These are phyloP conservation scores for Pleurotus platypus DNA, from an alignment of 768 basidiomycete species.

Conservation along the genomic window DNA sequence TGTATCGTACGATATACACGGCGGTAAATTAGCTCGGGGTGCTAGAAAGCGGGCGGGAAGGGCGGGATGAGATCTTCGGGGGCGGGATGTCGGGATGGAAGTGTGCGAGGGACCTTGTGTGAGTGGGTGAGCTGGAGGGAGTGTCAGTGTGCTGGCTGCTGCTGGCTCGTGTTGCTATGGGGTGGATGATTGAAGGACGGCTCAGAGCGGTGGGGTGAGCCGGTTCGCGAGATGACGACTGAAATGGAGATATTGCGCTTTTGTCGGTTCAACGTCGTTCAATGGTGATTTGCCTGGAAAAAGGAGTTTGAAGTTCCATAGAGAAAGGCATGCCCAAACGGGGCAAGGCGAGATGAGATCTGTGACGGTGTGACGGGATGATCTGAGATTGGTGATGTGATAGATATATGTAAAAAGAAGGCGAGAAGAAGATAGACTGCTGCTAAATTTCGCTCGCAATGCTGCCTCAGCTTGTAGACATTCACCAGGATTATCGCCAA, in stretches of 20 bases:
- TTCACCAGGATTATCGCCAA: not conserved
- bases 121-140: not conserved
- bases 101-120: too few species aligned
- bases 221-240: not conserved
- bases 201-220: not conserved
- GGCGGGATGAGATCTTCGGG: too few species aligned
- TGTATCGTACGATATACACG: too few species aligned
- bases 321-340: not conserved
- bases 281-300: slow-evolving; percentile 4
- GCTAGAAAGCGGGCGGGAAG: too few species aligned
- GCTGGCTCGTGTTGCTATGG: slow-evolving; percentile 7
- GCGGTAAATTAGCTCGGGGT: too few species aligned
- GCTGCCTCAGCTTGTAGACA: slow-evolving; percentile 8
- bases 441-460: not conserved
- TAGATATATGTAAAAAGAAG: slow-evolving; percentile 5
- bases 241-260: slow-evolving; percentile 9
- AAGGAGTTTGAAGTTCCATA: not conserved
- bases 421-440: not conserved
- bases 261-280: not conserved
- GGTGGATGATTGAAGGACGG: not conserved
- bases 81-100: too few species aligned
- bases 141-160: not conserved
- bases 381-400: slow-evolving; percentile 1
- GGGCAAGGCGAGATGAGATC: not conserved
- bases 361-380: not conserved